phyloP scores from a whole-genome alignment of 345 rosid genomes.

The Salix viminalis region DNA sequence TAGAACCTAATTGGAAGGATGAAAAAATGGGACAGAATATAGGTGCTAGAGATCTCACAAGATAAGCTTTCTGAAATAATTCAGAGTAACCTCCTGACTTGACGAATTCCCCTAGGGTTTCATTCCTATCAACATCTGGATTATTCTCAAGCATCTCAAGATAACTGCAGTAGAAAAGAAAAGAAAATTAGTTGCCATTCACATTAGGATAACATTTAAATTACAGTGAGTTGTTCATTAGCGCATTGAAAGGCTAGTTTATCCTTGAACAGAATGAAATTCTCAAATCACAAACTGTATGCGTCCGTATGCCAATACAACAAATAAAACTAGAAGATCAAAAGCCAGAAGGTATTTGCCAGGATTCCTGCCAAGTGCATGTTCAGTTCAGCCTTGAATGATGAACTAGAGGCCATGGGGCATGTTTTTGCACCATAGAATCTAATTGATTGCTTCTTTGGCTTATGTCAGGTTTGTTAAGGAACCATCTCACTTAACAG shows the following conservation, averaged over 20 bases:
- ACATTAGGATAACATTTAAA: not conserved
- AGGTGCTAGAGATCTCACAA: constrained; percentile 43
- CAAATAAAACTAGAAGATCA: not conserved
- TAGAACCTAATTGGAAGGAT: not conserved
- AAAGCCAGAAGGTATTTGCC: not conserved
- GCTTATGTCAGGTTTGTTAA: too few relatives aligned
- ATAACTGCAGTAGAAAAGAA: constrained; percentile 34
- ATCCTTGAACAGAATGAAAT: not conserved
- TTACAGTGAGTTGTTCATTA: not conserved
- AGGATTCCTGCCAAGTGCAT: too few relatives aligned
- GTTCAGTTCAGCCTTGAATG: not conserved
- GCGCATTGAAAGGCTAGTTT: not conserved
- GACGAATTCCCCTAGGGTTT: constrained; percentile 69
- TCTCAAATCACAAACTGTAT: not conserved
- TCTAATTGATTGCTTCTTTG: too few relatives aligned
- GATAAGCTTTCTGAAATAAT: constrained; percentile 73
- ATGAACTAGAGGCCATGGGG: not conserved
- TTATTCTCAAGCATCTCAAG: constrained; percentile 61
- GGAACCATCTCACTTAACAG: too few relatives aligned
- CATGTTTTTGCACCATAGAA: not conserved
- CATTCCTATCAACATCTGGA: constrained; percentile 54
- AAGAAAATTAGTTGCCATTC: not conserved
- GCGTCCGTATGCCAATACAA: not conserved
- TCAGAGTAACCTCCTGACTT: constrained; percentile 65
- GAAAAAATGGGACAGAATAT: not conserved